These are phyloP conservation scores for Pyrenophora graminea DNA, from an alignment of 2,329 filamentous ascomycete species.

Conservation along the genomic window DNA sequence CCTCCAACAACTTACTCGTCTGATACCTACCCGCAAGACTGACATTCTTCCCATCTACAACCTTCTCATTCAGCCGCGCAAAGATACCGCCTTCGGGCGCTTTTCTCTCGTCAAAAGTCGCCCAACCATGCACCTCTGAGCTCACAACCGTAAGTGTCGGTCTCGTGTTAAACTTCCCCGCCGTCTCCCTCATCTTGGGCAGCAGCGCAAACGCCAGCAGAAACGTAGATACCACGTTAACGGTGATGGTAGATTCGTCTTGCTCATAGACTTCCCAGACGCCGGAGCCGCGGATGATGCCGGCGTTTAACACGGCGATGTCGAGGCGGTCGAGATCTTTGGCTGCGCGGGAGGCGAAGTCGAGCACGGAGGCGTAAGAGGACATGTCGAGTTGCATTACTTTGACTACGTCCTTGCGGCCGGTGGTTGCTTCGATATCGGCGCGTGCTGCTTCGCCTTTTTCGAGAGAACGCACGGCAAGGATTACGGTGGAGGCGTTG, in stretches of 20 bases:
- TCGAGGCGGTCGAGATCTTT: conserved; percentile 40
- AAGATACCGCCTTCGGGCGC: conserved; percentile 37
- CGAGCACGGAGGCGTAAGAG: conserved; percentile 45
- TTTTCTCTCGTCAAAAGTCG: conserved; percentile 30
- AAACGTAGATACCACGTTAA: conserved; percentile 49
- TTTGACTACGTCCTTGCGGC: conserved; percentile 42
- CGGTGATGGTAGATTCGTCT: conserved; percentile 43
- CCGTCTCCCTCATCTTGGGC: conserved; percentile 33
- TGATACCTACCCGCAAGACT: conserved; percentile 29
- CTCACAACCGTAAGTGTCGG: conserved; percentile 40
- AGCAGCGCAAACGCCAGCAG: conserved; percentile 40
- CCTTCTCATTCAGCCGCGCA: conserved; percentile 25
- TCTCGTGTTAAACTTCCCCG: conserved; percentile 23
- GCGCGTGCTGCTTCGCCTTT: conserved; percentile 53
- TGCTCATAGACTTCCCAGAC: conserved; percentile 32
- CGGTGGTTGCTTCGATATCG: conserved; percentile 45
- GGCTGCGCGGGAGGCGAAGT: conserved; percentile 36
- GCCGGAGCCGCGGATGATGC: conserved; percentile 29
- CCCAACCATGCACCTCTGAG: conserved; percentile 38
- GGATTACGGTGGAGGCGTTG: conserved; percentile 49
- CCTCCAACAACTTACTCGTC: conserved; percentile 40
- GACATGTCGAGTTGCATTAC: conserved; percentile 54
- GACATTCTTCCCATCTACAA: conserved; percentile 7
- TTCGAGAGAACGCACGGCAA: conserved; percentile 49
- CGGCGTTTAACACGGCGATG: conserved; percentile 48